phyloP scores from a whole-genome alignment of 345 rosid species.

The Eucalyptus sp. region DNA sequence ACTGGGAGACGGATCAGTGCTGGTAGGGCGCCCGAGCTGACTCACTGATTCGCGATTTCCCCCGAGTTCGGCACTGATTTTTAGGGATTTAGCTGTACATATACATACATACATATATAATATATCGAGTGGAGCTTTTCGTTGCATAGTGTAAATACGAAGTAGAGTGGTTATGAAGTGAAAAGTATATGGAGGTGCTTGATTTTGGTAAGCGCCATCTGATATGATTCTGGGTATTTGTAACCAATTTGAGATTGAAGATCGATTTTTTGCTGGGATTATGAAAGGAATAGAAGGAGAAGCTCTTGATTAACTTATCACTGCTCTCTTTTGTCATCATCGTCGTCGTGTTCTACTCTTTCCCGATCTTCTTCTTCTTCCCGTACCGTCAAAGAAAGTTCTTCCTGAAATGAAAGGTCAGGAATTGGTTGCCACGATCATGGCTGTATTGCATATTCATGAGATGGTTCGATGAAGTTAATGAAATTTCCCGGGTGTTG shows the following conservation, averaged over 20 bases:
- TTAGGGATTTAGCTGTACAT: neutral
- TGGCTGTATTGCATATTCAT: neutral
- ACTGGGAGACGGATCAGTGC: conserved; percentile 98
- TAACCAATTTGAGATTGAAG: neutral
- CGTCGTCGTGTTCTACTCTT: neutral
- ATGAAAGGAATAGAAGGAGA: neutral
- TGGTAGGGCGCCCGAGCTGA: conserved; percentile 33
- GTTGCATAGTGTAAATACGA: neutral
- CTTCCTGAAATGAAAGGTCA: neutral
- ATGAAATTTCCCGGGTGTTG: neutral
- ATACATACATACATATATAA: neutral
- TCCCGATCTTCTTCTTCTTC: neutral
- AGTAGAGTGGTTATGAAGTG: neutral
- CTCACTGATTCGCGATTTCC: neutral
- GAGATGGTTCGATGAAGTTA: neutral
- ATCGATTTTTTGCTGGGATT: neutral
- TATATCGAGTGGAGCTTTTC: neutral
- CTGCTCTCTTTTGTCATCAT: neutral
- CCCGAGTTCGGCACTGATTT: neutral
- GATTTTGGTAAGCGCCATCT: neutral
- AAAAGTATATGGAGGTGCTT: neutral
- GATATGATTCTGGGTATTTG: neutral
- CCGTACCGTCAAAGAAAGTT: neutral
- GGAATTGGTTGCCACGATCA: neutral
- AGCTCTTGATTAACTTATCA: neutral